Base-by-base conservation (phyloP, 2,329 filamentous ascomycete genomes). In the Davidsoniella neocaledoniae region DNA sequence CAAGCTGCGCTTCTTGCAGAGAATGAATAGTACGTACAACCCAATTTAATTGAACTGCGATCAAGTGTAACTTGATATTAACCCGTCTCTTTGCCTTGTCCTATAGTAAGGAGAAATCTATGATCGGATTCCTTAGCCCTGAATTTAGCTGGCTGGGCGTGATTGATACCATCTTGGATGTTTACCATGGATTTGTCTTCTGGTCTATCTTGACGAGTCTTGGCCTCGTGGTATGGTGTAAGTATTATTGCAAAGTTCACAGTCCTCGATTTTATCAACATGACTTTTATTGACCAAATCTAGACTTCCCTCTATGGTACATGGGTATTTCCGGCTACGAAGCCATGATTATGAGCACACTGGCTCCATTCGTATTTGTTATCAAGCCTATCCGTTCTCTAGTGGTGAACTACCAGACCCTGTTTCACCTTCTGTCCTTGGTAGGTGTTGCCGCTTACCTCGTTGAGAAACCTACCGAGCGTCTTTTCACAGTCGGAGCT, bases 271-370 rank as follows among this genome's bases (percentile, higher is more conserved):
- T 4, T 23, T 40, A n/a, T 45, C 19, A 37, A 23, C 19, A 45
- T 43, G 12, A 48, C 54, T 41, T 21, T 43, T 48, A 14, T 21
- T 33, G 12, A 33, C 47, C 42, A 39, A 21, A 5, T 36, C 4
- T 46, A 86, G 83, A 93, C 65, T 98, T 98, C 63, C 91, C 91
- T 12, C 76, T 98, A 9, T 98, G 91, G 91, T 79, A 95, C 63
- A 98, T 98, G 91, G 91, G 91, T 25, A 93, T 98, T 54, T 96
- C 90, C 3, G 91, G 91, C 55, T 98, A 91, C 61, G 91, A 98
- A 66, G 82, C 80, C 41, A 72, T 94, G 56, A 81, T 98, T 59
- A 82, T 96, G 78, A 77, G 75, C 46, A 90, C 86, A 3, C 64
- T 90, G 47, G 84, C 88, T 4, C 91, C 91, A 0, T 70, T 88